phyloP scores from a whole-genome alignment of 257 asterid species.

The Euphrasia confusa region DNA sequence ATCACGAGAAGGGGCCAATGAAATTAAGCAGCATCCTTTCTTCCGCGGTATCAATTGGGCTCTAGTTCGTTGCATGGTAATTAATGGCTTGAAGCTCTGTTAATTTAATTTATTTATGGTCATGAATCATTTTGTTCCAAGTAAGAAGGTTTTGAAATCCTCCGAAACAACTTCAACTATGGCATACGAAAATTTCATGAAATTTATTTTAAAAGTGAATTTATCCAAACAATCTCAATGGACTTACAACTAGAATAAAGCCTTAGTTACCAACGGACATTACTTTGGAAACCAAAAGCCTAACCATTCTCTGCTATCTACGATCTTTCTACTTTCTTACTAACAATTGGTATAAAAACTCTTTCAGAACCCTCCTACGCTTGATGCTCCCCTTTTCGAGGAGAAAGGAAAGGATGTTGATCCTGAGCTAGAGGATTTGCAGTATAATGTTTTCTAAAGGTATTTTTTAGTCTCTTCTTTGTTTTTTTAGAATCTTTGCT shows the following conservation, averaged over 20 bases:
- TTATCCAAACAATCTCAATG: too few relatives aligned
- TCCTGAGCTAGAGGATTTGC: constrained; percentile 75
- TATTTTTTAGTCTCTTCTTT: constrained; percentile 11
- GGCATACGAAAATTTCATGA: background rate
- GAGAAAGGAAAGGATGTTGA: constrained; percentile 50
- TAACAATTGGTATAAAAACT: background rate
- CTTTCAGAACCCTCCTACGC: constrained; percentile 67
- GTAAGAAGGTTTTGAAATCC: background rate
- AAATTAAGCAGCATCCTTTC: constrained; percentile 83
- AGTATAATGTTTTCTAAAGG: constrained; percentile 71
- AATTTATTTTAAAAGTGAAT: too few relatives aligned
- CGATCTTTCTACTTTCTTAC: background rate
- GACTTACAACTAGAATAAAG: too few relatives aligned
- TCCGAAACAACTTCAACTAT: background rate
- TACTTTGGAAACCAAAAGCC: constrained; percentile 10
- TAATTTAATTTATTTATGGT: background rate
- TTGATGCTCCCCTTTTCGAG: constrained; percentile 53
- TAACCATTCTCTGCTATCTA: background rate
- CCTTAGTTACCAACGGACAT: too few relatives aligned
- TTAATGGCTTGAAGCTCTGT: background rate
- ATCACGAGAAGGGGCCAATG: constrained; percentile 85
- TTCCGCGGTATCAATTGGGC: constrained; percentile 94
- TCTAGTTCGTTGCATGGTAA: constrained; percentile 89
- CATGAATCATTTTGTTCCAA: constrained; percentile 1
- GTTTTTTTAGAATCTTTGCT: background rate